Conservation (phyloP, 2,329 filamentous ascomycete genomes). For the Emergomyces africanus region DNA sequence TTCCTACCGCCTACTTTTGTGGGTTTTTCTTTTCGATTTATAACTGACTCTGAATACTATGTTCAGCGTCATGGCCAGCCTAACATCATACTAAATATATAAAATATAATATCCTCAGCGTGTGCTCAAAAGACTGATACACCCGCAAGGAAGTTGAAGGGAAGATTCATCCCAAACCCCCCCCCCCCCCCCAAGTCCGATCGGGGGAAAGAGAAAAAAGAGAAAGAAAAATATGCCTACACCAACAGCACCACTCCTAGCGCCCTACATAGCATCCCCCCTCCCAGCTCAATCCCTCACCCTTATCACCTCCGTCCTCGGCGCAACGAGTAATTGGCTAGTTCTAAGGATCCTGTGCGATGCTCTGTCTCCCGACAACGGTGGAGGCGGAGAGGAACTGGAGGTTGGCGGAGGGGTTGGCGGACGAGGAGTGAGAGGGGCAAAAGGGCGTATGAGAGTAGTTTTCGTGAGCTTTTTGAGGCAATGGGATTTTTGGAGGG, state of each 20-base stretch:
- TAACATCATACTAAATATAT: neutral
- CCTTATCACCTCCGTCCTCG: slow-evolving; percentile 32
- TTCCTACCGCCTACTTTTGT: neutral
- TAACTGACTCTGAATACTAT: no score
- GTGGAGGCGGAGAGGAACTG: slow-evolving; percentile 15
- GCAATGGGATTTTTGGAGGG: slow-evolving; percentile 65
- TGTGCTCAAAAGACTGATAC: neutral
- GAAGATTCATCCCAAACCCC: neutral
- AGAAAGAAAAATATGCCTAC: slow-evolving; percentile 6
- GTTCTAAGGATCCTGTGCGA: slow-evolving; percentile 39
- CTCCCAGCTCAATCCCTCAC: slow-evolving; percentile 21
- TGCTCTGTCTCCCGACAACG: slow-evolving; percentile 23
- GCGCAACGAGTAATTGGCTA: slow-evolving; percentile 45
- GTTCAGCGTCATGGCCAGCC: no score
- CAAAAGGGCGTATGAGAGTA: slow-evolving; percentile 38
- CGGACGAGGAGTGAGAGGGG: slow-evolving; percentile 7
- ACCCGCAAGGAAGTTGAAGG: no score
- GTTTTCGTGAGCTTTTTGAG: slow-evolving; percentile 75
- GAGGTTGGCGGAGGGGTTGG: neutral
- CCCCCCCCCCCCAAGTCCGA: no score
- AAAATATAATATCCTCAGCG: neutral
- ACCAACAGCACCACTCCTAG: slow-evolving; percentile 8
- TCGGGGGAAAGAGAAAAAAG: neutral
- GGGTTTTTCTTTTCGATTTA: no score
- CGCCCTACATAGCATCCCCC: slow-evolving; percentile 17